Base-by-base conservation (phyloP, 2,329 filamentous ascomycete genomes). In the Fusarium sp. region DNA sequence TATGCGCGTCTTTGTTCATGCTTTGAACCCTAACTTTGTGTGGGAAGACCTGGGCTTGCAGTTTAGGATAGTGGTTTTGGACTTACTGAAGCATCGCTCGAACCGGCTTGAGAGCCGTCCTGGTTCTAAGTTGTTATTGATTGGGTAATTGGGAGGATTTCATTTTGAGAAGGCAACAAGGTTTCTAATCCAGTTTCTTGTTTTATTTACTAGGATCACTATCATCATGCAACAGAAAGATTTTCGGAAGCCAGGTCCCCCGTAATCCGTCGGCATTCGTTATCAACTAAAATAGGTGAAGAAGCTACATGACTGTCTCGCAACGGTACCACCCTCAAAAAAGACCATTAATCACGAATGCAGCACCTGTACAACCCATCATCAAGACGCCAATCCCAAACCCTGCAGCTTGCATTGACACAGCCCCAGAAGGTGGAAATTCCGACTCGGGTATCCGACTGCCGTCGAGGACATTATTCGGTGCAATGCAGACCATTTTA, bases 31-130 rank as follows among this genome's bases (percentile, higher is more conserved):
- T 10, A 28, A 17, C 1, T 65, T 65, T 31, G 31, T n/a, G 1
- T 65, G 62, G 62, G 17, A 39, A 2, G 40, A 65, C 2, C 26
- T 65, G 9, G 61, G 45, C 1, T 28, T 47, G 10, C 53, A 28
- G 24, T 65, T 65, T 3, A 65, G 42, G 24, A 28, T 60, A 26
- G 54, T 65, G 10, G 1, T 65, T 1, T 19, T 65, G n/a, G 43
- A 61, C 1, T 22, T 65, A 10, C 10, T 65, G 9, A n/a, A 21
- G n/a, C n/a, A 65, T 0, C 38, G 62, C 0, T 53, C 45, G 1
- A 57, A 44, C 0, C 15, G 62, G 1, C 2, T 52, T 2, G 62
- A 65, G 14, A 65, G 60, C 0, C 34, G 42, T 5, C 62, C 62
- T 14, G n/a, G 60, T 15, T 33, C 52, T 0, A 42, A 11, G 2